phyloP scores from a whole-genome alignment of 2,329 filamentous ascomycete species.

The Rhexocercosporidium sp. region DNA sequence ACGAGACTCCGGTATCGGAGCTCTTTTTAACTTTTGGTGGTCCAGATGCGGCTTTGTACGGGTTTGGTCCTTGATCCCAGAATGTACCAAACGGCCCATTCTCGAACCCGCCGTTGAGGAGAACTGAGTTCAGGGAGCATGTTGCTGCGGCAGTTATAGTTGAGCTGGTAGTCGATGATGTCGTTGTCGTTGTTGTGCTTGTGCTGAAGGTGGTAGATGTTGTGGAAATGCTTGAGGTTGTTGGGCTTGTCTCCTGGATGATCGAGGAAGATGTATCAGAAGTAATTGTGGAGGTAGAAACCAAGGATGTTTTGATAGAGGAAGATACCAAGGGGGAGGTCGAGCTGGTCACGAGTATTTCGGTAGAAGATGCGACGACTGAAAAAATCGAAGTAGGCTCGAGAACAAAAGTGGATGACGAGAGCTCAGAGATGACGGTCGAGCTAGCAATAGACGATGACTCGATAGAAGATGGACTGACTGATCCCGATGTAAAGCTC shows the following conservation, averaged over 20 bases:
- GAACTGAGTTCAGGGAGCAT: background rate
- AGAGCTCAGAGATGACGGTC: background rate
- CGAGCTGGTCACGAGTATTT: background rate
- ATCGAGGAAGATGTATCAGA: background rate
- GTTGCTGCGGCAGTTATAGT: background rate
- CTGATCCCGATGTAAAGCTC: background rate
- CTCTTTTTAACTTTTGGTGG: background rate
- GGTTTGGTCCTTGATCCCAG: background rate
- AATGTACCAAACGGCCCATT: background rate
- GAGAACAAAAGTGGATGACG: background rate
- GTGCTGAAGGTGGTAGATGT: slow-evolving; percentile 11
- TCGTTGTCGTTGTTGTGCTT: background rate
- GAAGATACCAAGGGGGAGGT: background rate
- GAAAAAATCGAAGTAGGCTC: background rate
- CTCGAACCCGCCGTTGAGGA: slow-evolving; percentile 15
- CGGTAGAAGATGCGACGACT: background rate
- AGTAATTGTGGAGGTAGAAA: background rate
- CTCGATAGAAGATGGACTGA: too few relatives aligned
- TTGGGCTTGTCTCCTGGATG: background rate
- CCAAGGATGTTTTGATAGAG: background rate
- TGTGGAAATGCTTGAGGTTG: background rate
- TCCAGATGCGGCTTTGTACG: background rate
- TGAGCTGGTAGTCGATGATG: background rate
- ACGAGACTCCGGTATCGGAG: background rate
- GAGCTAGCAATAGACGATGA: background rate